Base-by-base conservation (phyloP, 371 early-diverging fungal genomes). In the Rhizopus arrhizus region DNA sequence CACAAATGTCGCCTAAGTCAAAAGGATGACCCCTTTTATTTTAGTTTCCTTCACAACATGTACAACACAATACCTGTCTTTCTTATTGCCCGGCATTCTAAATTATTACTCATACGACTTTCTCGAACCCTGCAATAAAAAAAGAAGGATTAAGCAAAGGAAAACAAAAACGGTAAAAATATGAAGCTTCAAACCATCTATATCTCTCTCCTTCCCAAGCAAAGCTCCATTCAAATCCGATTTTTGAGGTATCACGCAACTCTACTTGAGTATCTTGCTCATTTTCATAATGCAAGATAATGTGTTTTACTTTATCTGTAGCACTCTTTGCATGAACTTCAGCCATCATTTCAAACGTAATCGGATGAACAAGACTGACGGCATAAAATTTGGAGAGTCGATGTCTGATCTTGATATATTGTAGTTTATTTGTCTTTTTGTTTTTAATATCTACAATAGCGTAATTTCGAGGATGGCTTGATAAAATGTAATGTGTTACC, bases 171-270 rank as follows among this genome's bases (percentile, higher is more conserved):
- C 16, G 13, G 7, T 4, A n/a, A 33, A 15, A 3, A 7, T 10
- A 45, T 22, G 29, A 12, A 13, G 7, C 35, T 4, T n/a, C 22
- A 36, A 72, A 79, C 80, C 80, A 79, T 58, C 58, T 65, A 40
- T 70, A 72, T 49, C 64, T 67, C 31, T 79, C 66, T 31, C 64
- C 66, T 64, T 76, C 71, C 80, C 80, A 79, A 48, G 68, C 63
- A 70, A 79, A 79, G 11, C 41, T 56, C 80, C 80, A 79, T 62
- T 79, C 80, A 51, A 79, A 75, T 4, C 76, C 71, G 34, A 79
- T 56, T 9, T 61, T 58, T 45, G 74, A 64, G 3, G 76, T 64
- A 9, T 74, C 76, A 4, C 64, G 57, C 3, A 77, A 51, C 9
- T 68, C 58, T 15, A 72, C 63, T 6, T 57, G 45, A 1, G 31